Evolutionary conservation across 208 protist species (phyloP), one percentile per base, ranked within the genome.

Genomic region (Wallacemonas rigidus): DNA sequence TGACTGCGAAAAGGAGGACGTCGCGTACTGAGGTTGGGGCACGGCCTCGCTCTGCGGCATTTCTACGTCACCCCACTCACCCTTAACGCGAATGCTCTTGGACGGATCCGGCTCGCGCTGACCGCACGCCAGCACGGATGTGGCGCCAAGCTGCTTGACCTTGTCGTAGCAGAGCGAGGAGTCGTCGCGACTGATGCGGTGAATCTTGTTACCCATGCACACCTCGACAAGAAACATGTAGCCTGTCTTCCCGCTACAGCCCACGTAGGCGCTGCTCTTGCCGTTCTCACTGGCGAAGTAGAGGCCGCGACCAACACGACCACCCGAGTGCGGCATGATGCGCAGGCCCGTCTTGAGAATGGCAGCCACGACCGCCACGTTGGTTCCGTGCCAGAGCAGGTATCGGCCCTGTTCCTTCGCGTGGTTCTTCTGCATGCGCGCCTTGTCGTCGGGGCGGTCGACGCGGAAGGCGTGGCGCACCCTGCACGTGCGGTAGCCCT

Each of bases 221-320:
- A 71, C 64, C 61, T 78, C 74, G 14, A 78, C 74, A 2, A 78
- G 62, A 53, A 78, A 78, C 67, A 78, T 72, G 55, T 60, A 67
- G 40, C 74, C 74, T 1, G 65, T 72, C 14, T 78, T 72, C 3
- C 47, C 40, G 41, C 71, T 41, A 12, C 17, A 51, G 35, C 61
- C 58, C 15, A 51, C 44, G 68, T 78, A 78, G 48, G 40, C 57
- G 45, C 58, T 69, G 58, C 74, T 78, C 67, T 78, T 78, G 74
- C 67, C 69, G 56, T 72, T 78, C 51, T 78, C 74, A 48, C 74
- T 78, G 35, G 74, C 74, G 69, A 78, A 78, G 74, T 78, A 78
- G 15, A 78, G 68, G 15, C 74, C 74, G 1, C 61, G 54, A 39
- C 74, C 74, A 3, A 78, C 67, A 39, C 74, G 74, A 3, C 74